Evolutionary conservation across 495 filamentous ascomycete genomes (phyloP), one percentile per base, ranked within the genome.

Genomic region (Rhypophila decipiens): DNA sequence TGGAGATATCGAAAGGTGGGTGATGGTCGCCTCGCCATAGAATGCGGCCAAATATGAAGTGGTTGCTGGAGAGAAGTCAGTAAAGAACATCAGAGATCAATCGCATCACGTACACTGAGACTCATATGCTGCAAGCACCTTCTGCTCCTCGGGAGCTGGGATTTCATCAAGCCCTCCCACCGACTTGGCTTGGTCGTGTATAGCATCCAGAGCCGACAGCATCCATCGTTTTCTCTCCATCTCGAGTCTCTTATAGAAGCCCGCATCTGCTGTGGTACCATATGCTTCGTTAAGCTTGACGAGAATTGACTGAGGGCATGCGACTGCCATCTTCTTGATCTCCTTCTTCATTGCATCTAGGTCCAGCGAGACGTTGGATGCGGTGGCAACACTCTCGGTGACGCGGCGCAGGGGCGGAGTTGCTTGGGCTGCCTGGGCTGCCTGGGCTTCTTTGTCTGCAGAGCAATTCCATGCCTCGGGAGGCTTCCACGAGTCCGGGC

Each of bases 181-280:
- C 8, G 15, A 20, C 34, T 21, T 10, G 20, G 27, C 40, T 29
- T 2, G 2, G 11, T 17, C 21, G 21, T 58, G 29, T 47, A 60
- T 44, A 29, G 52, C 47, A 12, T 54, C 49, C 19, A 71, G 49
- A 1, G 66, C 67, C 15, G 67, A 69, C 20, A 71, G 64, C 63
- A 73, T 62, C 70, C 68, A 70, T 21, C 66, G 56, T 39, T 69
- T 68, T 50, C 67, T 71, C 15, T 61, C 55, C 57, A 63, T 64
- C 47, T 69, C 67, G 20, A 66, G 50, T 19, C 69, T 61, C 46
- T 60, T 65, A 42, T 65, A 71, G 15, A 69, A 56, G 5, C 45
- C 55, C 8, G 65, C 65, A 39, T 74, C 70, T 2, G 60, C 46
- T 11, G 66, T 50, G 20, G 59, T 55, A 2, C 63, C 60, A 64